phyloP scores from a whole-genome alignment of 2,329 filamentous ascomycete species.

The Microcera coccophila region DNA sequence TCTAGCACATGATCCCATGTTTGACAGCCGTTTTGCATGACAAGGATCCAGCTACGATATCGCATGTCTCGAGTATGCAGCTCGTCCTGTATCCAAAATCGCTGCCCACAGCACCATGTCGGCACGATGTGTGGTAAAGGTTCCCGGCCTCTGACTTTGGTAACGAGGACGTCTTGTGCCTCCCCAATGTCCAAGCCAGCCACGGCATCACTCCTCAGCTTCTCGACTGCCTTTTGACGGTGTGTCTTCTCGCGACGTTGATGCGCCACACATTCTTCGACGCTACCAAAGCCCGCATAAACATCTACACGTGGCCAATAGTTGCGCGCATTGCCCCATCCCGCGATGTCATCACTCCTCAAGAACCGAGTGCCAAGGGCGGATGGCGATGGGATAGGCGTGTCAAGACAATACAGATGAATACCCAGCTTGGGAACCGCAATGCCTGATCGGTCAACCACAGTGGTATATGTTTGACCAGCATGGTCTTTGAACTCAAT shows the following conservation, averaged over 20 bases:
- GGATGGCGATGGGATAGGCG: background rate
- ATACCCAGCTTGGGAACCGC: slow-evolving; percentile 11
- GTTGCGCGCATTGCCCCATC: slow-evolving; percentile 1
- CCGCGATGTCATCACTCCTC: background rate
- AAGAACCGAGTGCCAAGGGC: slow-evolving; percentile 4
- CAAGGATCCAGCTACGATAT: slow-evolving; percentile 15
- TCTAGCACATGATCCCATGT: slow-evolving; percentile 12
- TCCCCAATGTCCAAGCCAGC: slow-evolving; percentile 4
- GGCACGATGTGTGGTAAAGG: slow-evolving; percentile 17
- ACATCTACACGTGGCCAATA: slow-evolving; percentile 12
- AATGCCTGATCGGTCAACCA: background rate
- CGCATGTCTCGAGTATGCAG: background rate
- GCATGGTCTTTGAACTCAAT: slow-evolving; percentile 10
- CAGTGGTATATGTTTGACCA: slow-evolving; percentile 5
- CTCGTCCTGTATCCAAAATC: background rate
- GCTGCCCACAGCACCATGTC: slow-evolving; percentile 7
- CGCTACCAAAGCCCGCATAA: slow-evolving; percentile 5
- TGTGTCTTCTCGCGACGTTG: slow-evolving; percentile 10
- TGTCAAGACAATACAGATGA: slow-evolving; percentile 13
- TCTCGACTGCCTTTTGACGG: slow-evolving; percentile 1
- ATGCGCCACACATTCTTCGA: slow-evolving; percentile 15
- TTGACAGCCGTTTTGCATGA: slow-evolving; percentile 3
- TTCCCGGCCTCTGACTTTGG: slow-evolving; percentile 9
- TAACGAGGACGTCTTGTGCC: slow-evolving; percentile 4
- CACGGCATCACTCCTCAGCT: slow-evolving; percentile 6